A percentile compares a stretch with the other conserved stretches of the same genome.
phyloP scores from a whole-genome alignment of 2,329 filamentous ascomycete species.

The Ophiosphaerella korrae region DNA sequence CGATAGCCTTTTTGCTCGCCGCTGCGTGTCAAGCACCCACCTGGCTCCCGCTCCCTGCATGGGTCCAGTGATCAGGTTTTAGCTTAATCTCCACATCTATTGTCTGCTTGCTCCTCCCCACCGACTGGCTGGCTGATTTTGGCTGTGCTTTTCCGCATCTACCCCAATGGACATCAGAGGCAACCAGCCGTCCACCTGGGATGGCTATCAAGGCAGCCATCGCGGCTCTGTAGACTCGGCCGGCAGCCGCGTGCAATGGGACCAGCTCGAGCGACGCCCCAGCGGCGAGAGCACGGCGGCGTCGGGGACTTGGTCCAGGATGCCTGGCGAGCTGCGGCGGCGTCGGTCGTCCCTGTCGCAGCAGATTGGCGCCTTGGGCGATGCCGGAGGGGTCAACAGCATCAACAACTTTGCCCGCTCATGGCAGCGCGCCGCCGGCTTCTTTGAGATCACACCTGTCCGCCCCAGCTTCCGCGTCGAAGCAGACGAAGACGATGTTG shows the following conservation, averaged over 20 bases:
- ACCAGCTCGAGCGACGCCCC: slow-evolving; percentile 37
- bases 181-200: slow-evolving; percentile 53
- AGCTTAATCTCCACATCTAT: slow-evolving; percentile 13
- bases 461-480: slow-evolving; percentile 70
- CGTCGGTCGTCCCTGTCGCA: slow-evolving; percentile 56
- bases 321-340: slow-evolving; percentile 39
- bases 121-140: neutral
- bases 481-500: slow-evolving; percentile 38
- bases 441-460: slow-evolving; percentile 84
- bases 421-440: slow-evolving; percentile 88
- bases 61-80: slow-evolving; percentile 27
- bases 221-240: slow-evolving; percentile 50
- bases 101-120: neutral
- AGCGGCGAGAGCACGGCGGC: slow-evolving; percentile 39
- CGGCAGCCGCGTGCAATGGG: slow-evolving; percentile 47
- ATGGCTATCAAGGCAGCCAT: slow-evolving; percentile 52
- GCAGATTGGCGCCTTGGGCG: slow-evolving; percentile 59
- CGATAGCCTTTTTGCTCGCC: slow-evolving; percentile 30
- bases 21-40: slow-evolving; percentile 9
- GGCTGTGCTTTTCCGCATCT: neutral
- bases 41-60: slow-evolving; percentile 42
- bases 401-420: slow-evolving; percentile 91
- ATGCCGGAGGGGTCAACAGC: slow-evolving; percentile 90
- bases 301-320: slow-evolving; percentile 26
- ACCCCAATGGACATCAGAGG: slow-evolving; percentile 44